Base-by-base conservation (phyloP, 192 early-diverging fungal genomes). In the Diversispora epigaea region DNA sequence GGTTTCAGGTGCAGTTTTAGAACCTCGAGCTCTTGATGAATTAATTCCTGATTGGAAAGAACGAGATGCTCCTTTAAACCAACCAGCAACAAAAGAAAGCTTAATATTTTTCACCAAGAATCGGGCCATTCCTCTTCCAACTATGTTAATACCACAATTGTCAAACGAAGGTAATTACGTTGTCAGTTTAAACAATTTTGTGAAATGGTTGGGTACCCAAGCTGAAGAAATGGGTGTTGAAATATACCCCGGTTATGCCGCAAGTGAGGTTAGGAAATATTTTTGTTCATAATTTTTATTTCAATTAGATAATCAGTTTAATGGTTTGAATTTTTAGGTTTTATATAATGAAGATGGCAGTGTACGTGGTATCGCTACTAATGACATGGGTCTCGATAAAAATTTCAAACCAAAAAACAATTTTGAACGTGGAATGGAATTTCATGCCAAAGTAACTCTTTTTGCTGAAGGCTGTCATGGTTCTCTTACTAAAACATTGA, bases 381-480 rank as follows among this genome's bases (percentile, higher is more conserved):
- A 95, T 80, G 97, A 99, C 77, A 94, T 97, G 25, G 97, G 97
- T 6, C 86, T 99, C 68, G 91, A 91, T 77, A 93, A 92, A 80
- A 84, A 91, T 76, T 95, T 95, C 73, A 79, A 83, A 77, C 96
- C 93, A 62, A 97, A 95, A 85, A 92, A 95, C 41, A 91, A 82
- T 46, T 99, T 93, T 80, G 94, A 96, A 73, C 91, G 92, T 10
- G 97, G 97, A 11, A 98, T 99, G 90, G 93, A 93, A 80, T 88
- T 99, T 68, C 93, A 90, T 47, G 95, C 94, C 61, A 95, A 94
- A 79, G 89, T 97, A 32, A 98, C 96, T 22, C 80, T 98, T 44
- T 95, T 99, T 84, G 97, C 94, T 40, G 97, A 99, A 80, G 97
- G 97, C 32, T 99, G 97, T 82, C 97, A 99, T 77, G 96, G 97